These are phyloP conservation scores for Tolypocladium paradoxum DNA, from an alignment of 2,329 filamentous ascomycete genomes.

Conservation along the genomic window DNA sequence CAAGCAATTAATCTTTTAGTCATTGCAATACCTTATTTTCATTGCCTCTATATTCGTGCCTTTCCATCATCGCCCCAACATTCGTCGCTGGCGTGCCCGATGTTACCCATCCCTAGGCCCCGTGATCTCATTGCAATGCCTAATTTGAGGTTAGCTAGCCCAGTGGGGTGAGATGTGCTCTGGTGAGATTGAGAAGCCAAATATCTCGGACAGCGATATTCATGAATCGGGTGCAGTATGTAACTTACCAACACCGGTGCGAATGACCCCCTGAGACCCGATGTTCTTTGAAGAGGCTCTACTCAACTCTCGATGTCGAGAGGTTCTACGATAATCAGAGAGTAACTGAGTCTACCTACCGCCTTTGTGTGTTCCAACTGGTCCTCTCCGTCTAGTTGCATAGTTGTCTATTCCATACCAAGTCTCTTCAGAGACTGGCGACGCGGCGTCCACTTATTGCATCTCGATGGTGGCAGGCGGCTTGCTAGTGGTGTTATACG, in stretches of 20 bases:
- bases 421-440: no score
- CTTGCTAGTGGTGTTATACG: constrained; percentile 55
- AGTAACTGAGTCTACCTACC: not conserved
- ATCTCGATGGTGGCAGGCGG: constrained; percentile 65
- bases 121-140: not conserved
- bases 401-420: not conserved
- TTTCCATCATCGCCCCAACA: not conserved
- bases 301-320: not conserved
- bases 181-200: no score
- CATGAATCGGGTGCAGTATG: not conserved
- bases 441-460: constrained; percentile 35
- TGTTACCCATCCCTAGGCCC: no score
- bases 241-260: not conserved
- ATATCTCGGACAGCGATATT: not conserved
- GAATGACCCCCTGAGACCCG: not conserved
- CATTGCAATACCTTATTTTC: not conserved
- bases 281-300: not conserved
- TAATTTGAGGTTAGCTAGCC: not conserved
- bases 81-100: not conserved
- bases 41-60: not conserved
- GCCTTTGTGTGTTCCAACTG: not conserved
- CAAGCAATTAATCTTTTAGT: not conserved
- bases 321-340: not conserved
- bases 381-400: not conserved
- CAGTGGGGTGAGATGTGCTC: no score